Percentiles rank a stretch among this genome's conserved stretches.
Evolutionary conservation across 345 rosid species (phyloP).

Genomic region (Eucalyptus grandis): DNA sequence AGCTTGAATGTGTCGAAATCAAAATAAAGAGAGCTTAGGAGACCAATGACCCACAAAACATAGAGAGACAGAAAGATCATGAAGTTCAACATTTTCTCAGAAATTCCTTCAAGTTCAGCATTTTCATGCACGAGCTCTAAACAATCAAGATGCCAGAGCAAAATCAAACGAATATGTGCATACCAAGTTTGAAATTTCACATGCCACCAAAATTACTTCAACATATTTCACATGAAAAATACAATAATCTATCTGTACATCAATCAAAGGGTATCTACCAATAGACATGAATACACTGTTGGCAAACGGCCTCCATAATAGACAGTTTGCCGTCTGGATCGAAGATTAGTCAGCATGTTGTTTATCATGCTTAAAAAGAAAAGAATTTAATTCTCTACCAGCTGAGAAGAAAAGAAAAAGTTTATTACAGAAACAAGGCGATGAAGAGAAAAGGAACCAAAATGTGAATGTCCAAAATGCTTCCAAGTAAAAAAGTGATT

Average conservation of each 20-base stretch:
- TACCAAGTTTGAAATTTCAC: neutral
- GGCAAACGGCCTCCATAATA: neutral
- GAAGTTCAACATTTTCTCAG: neutral
- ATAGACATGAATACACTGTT: neutral
- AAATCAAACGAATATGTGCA: neutral
- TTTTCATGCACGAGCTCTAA: neutral
- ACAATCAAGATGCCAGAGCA: neutral
- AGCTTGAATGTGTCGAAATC: neutral
- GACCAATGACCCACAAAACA: neutral
- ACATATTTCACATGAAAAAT: neutral
- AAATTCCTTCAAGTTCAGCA: neutral
- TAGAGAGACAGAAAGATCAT: neutral
- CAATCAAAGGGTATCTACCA: neutral
- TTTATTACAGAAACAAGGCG: neutral
- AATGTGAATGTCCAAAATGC: neutral
- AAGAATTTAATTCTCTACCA: neutral
- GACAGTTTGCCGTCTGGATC: neutral
- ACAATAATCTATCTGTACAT: neutral
- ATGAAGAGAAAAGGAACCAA: neutral
- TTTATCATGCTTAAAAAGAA: neutral
- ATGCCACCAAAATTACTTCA: neutral
- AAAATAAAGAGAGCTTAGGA: neutral
- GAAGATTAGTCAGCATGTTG: neutral
- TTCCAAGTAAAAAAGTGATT: neutral
- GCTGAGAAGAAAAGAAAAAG: neutral